phyloP scores from a whole-genome alignment of 179 eudicot genomes.

The Beta macrorhiza region DNA sequence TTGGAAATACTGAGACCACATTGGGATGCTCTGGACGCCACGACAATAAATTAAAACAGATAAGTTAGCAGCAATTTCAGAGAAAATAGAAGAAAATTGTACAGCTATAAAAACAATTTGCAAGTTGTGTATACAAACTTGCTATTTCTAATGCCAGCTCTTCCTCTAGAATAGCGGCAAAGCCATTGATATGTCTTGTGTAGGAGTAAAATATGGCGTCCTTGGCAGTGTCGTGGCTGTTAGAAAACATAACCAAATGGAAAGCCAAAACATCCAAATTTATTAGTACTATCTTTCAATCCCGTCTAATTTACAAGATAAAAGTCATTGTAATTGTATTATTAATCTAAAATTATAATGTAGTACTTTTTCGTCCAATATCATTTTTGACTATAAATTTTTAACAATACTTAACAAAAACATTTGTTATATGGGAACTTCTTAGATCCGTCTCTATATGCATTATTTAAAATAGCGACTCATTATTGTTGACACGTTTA shows the following conservation, averaged over 20 bases:
- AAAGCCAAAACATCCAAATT: not conserved
- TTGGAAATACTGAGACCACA: slow-evolving; percentile 69
- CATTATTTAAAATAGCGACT: too few relatives aligned
- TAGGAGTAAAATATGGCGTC: slow-evolving; percentile 79
- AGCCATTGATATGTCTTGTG: slow-evolving; percentile 81
- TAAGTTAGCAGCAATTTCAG: not conserved
- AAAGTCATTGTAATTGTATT: too few relatives aligned
- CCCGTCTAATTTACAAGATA: too few relatives aligned
- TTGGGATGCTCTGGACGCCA: slow-evolving; percentile 59
- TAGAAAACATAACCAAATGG: not conserved
- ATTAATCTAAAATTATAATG: too few relatives aligned
- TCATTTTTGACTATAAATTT: too few relatives aligned
- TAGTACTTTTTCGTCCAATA: too few relatives aligned
- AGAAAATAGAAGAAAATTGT: not conserved
- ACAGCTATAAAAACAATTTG: not conserved
- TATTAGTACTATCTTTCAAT: not conserved
- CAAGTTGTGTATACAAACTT: slow-evolving; percentile 37
- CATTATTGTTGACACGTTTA: too few relatives aligned
- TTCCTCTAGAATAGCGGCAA: slow-evolving; percentile 74
- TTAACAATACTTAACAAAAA: too few relatives aligned
- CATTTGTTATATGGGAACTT: too few relatives aligned
- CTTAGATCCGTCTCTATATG: too few relatives aligned
- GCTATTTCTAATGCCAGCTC: slow-evolving; percentile 57
- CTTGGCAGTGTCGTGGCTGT: slow-evolving; percentile 49
- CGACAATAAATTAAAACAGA: not conserved